A percentile compares a stretch with the other conserved stretches of the same genome.
phyloP scores from a whole-genome alignment of 352 stramenopile genomes.

The Phytophthora gonapodyides region DNA sequence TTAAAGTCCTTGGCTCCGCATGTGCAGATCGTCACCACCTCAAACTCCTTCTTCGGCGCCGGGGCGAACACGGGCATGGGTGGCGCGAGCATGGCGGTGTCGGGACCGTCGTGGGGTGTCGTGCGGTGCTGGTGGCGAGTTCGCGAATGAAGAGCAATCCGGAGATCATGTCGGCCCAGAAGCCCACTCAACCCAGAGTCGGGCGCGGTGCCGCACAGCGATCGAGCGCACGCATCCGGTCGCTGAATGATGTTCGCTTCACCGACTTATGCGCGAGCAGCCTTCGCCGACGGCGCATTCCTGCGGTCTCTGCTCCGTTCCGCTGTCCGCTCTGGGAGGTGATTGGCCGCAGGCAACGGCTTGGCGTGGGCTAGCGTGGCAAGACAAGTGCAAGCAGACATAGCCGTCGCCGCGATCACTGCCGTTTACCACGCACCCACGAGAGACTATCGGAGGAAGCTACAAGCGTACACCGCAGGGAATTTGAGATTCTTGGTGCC shows the following conservation, averaged over 20 bases:
- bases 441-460: slow-evolving; percentile 6
- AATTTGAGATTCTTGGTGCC: too few relatives aligned
- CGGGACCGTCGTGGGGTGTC: not conserved
- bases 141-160: slow-evolving; percentile 17
- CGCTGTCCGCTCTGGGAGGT: slow-evolving; percentile 11
- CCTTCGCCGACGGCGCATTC: slow-evolving; percentile 17
- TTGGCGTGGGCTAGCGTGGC: slow-evolving; percentile 6
- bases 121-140: slow-evolving; percentile 14
- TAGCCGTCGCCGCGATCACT: not conserved
- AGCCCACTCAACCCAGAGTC: not conserved
- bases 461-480: too few relatives aligned
- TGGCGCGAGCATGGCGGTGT: slow-evolving; percentile 16
- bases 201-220: slow-evolving; percentile 17
- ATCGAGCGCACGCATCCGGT: slow-evolving; percentile 8
- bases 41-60: slow-evolving; percentile 15
- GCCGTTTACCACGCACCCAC: too few relatives aligned
- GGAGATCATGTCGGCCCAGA: slow-evolving; percentile 12
- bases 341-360: slow-evolving; percentile 22
- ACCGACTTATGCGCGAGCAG: slow-evolving; percentile 23
- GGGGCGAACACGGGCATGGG: slow-evolving; percentile 22
- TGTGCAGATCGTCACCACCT: slow-evolving; percentile 10
- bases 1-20: slow-evolving; percentile 31
- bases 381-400: slow-evolving; percentile 15
- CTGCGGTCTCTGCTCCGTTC: slow-evolving; percentile 27
- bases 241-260: slow-evolving; percentile 19